Evolutionary conservation across 108 stramenopile species (phyloP), one percentile per base, ranked within the genome.

Genomic region (Hondaea fermentalgiana): DNA sequence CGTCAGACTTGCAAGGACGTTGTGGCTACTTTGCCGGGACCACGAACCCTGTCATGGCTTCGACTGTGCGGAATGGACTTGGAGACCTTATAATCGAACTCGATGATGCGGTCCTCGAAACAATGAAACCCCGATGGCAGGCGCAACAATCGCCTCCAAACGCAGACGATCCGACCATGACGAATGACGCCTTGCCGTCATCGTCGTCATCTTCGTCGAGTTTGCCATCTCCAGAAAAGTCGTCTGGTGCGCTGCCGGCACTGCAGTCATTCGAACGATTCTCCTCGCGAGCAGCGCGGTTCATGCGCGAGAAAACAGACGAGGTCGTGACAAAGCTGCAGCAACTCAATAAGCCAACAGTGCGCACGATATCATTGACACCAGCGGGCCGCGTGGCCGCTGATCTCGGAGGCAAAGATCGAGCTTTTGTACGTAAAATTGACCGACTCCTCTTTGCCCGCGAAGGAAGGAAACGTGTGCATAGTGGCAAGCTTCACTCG

Each of bases 21-120:
- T 83, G 76, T 35, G 76, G 76, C 49, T 83, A 53, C 76, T 83
- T 83, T 47, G 76, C 76, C 19, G 76, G 76, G 0, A 53, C 76
- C 17, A 53, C 51, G n/a, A 83, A 83, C 51, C 76, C 76, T 12
- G 76, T 2, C 45, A 83, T 83, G 45, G 45, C 76, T 6, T 47
- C 76, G 8, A 23, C 43, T 45, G 76, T 83, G 51, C 76, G 76
- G 6, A 47, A 53, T 12, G 76, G 76, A 12, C 76, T 83, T 8
- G 76, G 76, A 10, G 76, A 83, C n/a, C 76, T 83, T 0, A 53
- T 83, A 3, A 1, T 83, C 6, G 76, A 83, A 28, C 10, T 83
- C 49, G 49, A 83, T 12, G 76, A 83, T 12, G 45, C 49, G 8
- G 76, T 83, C n/a, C 25, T 47, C 12, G 45, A 21, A 12, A 28